phyloP scores from a whole-genome alignment of 495 filamentous ascomycete genomes.

The Xanthoparmelia taractica region DNA sequence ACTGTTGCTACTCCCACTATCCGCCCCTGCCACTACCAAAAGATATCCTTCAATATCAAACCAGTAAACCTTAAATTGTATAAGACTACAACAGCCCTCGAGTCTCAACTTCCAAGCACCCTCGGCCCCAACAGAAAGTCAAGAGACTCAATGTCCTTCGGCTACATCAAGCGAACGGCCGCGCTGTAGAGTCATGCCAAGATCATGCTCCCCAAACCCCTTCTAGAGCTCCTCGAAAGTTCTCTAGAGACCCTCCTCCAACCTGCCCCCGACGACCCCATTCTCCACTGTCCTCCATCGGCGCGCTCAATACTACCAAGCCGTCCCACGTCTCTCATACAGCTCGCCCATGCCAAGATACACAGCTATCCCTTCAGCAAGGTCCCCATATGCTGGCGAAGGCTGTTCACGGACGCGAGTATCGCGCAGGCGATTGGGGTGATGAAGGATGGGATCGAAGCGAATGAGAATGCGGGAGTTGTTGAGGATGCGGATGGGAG shows the following conservation, averaged over 20 bases:
- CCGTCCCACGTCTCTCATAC: conserved; percentile 34
- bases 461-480: conserved; percentile 12
- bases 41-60: no score
- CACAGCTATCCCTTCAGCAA: conserved; percentile 69
- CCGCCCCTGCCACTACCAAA: no score
- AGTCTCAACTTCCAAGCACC: no score
- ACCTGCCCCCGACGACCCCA: conserved; percentile 35
- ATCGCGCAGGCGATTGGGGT: conserved; percentile 51
- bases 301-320: conserved; percentile 32
- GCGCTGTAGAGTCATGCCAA: no score
- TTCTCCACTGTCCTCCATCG: conserved; percentile 36
- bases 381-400: conserved; percentile 66
- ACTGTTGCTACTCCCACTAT: no score
- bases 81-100: no score
- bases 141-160: no score
- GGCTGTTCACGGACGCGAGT: conserved; percentile 70
- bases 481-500: conserved; percentile 9
- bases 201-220: background rate
- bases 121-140: no score
- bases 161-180: no score
- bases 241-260: conserved; percentile 2
- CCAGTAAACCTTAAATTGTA: no score
- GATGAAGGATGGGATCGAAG: conserved; percentile 29
- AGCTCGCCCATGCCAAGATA: conserved; percentile 52
- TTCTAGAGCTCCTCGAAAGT: background rate